phyloP scores from a whole-genome alignment of 2,329 filamentous ascomycete species.

The Diaporthe sp. region DNA sequence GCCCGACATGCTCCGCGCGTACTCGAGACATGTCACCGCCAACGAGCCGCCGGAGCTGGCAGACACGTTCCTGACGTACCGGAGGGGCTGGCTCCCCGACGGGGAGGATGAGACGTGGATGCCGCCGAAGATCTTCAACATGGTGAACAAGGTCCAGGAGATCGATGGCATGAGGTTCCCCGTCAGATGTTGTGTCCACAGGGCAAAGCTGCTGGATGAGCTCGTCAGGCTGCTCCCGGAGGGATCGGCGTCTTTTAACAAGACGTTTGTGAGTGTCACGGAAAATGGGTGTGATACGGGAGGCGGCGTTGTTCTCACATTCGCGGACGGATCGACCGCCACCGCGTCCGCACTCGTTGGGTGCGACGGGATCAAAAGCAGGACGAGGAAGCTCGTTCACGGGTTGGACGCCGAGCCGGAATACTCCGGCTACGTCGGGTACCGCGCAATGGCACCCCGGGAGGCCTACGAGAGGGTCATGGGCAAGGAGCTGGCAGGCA shows the following conservation, averaged over 20 bases:
- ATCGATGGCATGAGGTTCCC: slow-evolving; percentile 36
- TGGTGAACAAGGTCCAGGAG: slow-evolving; percentile 35
- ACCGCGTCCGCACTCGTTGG: slow-evolving; percentile 43
- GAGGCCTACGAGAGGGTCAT: slow-evolving; percentile 20
- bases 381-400: slow-evolving; percentile 38
- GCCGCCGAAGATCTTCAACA: slow-evolving; percentile 37
- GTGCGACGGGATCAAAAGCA: slow-evolving; percentile 46
- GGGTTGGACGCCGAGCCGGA: slow-evolving; percentile 30
- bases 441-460: slow-evolving; percentile 40
- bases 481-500: slow-evolving; percentile 30
- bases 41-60: slow-evolving; percentile 41
- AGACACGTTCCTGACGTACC: slow-evolving; percentile 23
- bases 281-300: not conserved
- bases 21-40: slow-evolving; percentile 51
- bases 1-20: slow-evolving; percentile 58
- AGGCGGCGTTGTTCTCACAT: not conserved
- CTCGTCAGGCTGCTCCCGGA: slow-evolving; percentile 39
- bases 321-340: slow-evolving; percentile 39
- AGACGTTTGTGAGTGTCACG: slow-evolving; percentile 34
- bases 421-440: slow-evolving; percentile 42
- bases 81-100: slow-evolving; percentile 12
- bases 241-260: slow-evolving; percentile 37
- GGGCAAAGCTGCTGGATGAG: slow-evolving; percentile 41
- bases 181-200: slow-evolving; percentile 40
- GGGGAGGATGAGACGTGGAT: not conserved